These are phyloP conservation scores for Citrullus mucosospermus DNA, from an alignment of 306 rosid species.

Conservation along the genomic window DNA sequence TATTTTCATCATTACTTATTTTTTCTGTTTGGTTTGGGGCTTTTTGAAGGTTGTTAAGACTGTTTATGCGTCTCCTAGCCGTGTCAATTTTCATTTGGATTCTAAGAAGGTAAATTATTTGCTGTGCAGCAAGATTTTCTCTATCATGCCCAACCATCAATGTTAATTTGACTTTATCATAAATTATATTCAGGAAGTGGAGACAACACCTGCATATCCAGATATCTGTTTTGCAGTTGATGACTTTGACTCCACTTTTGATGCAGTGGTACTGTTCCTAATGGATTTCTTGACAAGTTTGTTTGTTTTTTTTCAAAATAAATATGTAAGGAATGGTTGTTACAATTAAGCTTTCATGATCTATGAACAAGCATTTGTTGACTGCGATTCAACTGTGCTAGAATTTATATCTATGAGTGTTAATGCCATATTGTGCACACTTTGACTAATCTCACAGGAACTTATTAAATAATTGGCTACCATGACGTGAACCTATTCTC, in stretches of 20 bases:
- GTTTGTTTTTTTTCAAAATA: neutral
- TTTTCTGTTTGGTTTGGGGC: neutral
- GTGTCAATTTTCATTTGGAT: slow-evolving; percentile 87
- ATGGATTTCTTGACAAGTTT: slow-evolving; percentile 5
- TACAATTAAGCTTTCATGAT: neutral
- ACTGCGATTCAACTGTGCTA: neutral
- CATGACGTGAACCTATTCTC: neutral
- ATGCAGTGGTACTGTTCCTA: slow-evolving; percentile 72
- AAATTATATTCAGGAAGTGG: slow-evolving; percentile 63
- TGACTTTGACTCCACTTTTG: slow-evolving; percentile 98
- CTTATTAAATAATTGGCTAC: neutral
- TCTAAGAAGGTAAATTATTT: slow-evolving; percentile 53
- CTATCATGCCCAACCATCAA: slow-evolving; percentile 9
- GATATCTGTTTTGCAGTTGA: slow-evolving; percentile 94
- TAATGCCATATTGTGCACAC: neutral
- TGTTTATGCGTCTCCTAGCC: slow-evolving; percentile 96
- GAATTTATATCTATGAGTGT: neutral
- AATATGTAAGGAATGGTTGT: neutral
- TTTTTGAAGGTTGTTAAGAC: slow-evolving; percentile 78
- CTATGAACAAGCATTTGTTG: neutral
- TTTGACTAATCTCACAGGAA: neutral
- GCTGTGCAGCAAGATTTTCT: slow-evolving; percentile 5
- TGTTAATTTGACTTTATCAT: slow-evolving; percentile 16
- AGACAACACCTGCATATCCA: slow-evolving; percentile 97
- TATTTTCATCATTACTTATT: neutral